Evolutionary conservation across 2,329 filamentous ascomycete genomes (phyloP), one percentile per base, ranked within the genome.

Genomic region (Apiospora malaysiana): DNA sequence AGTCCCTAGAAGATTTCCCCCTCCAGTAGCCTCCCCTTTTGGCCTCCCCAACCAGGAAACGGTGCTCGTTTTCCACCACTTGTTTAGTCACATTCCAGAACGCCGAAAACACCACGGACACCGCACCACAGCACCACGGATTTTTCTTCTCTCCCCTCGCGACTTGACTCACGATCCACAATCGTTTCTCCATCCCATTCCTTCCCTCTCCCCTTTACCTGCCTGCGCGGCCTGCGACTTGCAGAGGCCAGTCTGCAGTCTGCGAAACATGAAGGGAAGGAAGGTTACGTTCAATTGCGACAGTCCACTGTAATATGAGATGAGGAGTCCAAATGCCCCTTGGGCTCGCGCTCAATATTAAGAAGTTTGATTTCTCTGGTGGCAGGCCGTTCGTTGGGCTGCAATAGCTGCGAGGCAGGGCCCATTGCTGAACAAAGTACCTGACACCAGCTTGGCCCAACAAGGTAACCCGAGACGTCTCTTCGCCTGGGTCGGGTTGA

Each of bases 401-500:
- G 56, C 56, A 63, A 63, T 32, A 18, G 56, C 56, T 32, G 32
- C 27, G 27, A 14, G 56, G 32, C 32, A 63, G 56, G 56, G 56
- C 56, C 56, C 56, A 40, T 63, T 63, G 32, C 56, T 63, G 56
- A 63, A 40, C 56, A 63, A 32, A 21, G 32, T 63, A 18, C 56
- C 40, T 40, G 56, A 32, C 56, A 37, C 56, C 21, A 21, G 18
- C 56, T 40, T 40, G 32, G 40, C 56, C 14, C 56, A 63, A 63
- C 32, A 63, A 63, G 56, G 56, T 63, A 63, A 63, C 56, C 56
- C 56, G 56, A 63, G 56, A 63, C 56, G 32, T 63, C 32, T 63
- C 27, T 40, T 21, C 27, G 32, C 18, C 5, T 63, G 32, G 56
- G 56, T 40, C 21, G 56, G 18, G 18, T 9, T 63, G 56, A 63